These are phyloP conservation scores for Irpex rosettiformis DNA, from an alignment of 1,284 basidiomycete genomes.

Conservation along the genomic window DNA sequence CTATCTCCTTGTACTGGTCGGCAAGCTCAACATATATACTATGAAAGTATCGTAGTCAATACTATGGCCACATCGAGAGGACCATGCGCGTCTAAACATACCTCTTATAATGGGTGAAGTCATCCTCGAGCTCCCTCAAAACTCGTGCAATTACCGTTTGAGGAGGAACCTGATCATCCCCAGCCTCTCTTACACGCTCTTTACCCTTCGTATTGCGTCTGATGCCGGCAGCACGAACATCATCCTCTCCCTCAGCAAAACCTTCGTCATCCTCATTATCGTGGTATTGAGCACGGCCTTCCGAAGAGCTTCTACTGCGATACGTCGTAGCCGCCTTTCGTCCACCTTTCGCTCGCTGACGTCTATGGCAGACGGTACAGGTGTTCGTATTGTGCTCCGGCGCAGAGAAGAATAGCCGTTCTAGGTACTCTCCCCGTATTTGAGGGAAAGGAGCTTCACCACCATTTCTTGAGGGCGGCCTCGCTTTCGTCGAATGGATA, in stretches of 20 bases:
- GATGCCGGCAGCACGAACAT: slow-evolving; percentile 12
- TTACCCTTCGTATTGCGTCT: slow-evolving; percentile 27
- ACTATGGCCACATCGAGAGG: too few species aligned
- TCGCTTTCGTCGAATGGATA: background rate
- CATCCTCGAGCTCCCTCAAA: slow-evolving; percentile 82
- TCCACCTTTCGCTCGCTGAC: slow-evolving; percentile 19
- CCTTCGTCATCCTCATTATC: slow-evolving; percentile 35
- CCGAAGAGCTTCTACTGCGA: slow-evolving; percentile 2
- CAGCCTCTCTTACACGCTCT: slow-evolving; percentile 11
- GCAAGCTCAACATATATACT: slow-evolving; percentile 87
- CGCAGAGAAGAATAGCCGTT: slow-evolving; percentile 77
- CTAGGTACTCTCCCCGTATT: slow-evolving; percentile 72
- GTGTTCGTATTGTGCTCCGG: slow-evolving; percentile 67
- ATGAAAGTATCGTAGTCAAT: too few species aligned
- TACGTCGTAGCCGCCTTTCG: background rate
- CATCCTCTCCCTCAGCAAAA: slow-evolving; percentile 44
- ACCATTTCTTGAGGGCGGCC: slow-evolving; percentile 4
- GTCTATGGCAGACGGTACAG: slow-evolving; percentile 61
- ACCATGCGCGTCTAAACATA: too few species aligned
- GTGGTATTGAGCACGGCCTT: background rate
- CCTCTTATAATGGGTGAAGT: slow-evolving; percentile 89
- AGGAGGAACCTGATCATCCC: slow-evolving; percentile 54
- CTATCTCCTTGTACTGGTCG: slow-evolving; percentile 86
- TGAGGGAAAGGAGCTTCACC: slow-evolving; percentile 67
- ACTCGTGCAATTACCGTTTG: slow-evolving; percentile 82